phyloP scores from a whole-genome alignment of 1,284 basidiomycete genomes.

The Tilletiopsis washingtonensis region DNA sequence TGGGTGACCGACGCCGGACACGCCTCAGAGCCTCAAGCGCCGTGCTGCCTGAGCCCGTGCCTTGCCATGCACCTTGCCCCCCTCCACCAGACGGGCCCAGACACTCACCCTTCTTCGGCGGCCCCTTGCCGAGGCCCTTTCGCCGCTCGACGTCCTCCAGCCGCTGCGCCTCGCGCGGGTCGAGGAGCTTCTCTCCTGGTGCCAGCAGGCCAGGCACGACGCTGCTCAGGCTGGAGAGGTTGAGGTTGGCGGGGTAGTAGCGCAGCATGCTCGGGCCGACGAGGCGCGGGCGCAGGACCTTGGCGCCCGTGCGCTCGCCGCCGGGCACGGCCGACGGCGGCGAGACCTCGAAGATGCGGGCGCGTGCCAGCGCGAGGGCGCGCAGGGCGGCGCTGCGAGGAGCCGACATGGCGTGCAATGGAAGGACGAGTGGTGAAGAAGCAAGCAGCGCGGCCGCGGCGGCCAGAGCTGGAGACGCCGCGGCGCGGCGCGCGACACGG shows the following conservation, averaged over 20 bases:
- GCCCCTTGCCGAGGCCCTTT: slow-evolving; percentile 42
- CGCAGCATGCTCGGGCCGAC: slow-evolving; percentile 37
- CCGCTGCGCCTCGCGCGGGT: slow-evolving; percentile 26
- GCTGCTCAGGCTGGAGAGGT: slow-evolving; percentile 20
- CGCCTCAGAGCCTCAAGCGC: too few relatives aligned
- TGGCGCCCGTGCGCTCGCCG: slow-evolving; percentile 30
- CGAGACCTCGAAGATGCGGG: slow-evolving; percentile 3
- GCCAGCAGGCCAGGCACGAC: slow-evolving; percentile 1
- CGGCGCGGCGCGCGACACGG: too few relatives aligned
- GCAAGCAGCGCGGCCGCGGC: too few relatives aligned
- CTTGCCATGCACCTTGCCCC: too few relatives aligned
- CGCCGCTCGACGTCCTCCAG: slow-evolving; percentile 35
- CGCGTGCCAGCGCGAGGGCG: slow-evolving; percentile 1
- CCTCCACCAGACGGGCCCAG: too few relatives aligned
- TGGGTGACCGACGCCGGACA: too few relatives aligned
- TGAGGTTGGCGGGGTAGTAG: slow-evolving; percentile 41
- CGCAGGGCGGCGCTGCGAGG: too few relatives aligned
- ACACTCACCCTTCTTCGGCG: slow-evolving; percentile 46
- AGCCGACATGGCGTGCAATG: too few relatives aligned
- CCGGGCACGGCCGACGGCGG: slow-evolving; percentile 1
- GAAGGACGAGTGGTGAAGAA: too few relatives aligned
- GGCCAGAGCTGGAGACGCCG: too few relatives aligned
- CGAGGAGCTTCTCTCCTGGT: slow-evolving; percentile 9
- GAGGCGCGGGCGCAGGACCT: slow-evolving; percentile 30
- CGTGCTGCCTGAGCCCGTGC: too few relatives aligned